Percentiles rank a stretch among this genome's conserved stretches.
Conservation (phyloP, 2,329 filamentous ascomycete species). For the Cladosporium sp. region DNA sequence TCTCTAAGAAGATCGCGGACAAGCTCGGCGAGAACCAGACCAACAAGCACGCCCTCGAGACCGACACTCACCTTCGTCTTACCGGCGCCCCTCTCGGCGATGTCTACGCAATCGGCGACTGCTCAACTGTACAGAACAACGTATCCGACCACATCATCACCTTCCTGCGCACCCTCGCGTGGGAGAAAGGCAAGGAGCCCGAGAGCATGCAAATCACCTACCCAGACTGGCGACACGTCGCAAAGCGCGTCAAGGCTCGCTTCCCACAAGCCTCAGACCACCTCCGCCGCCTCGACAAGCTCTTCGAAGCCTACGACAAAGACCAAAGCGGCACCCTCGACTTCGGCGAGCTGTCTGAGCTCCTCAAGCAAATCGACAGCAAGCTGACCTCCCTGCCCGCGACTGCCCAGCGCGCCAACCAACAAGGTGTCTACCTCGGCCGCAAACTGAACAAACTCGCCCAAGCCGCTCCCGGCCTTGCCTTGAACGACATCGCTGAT, state of each 20-base stretch:
- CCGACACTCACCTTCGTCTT: slow-evolving; percentile 85
- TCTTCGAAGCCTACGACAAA: slow-evolving; percentile 89
- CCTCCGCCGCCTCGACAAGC: slow-evolving; percentile 80
- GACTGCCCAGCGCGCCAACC: slow-evolving; percentile 92
- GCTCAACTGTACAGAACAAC: slow-evolving; percentile 95
- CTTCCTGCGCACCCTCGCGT: slow-evolving; percentile 84
- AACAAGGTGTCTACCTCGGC: slow-evolving; percentile 89
- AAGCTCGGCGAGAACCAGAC: slow-evolving; percentile 70
- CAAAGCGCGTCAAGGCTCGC: slow-evolving; percentile 74
- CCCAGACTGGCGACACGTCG: slow-evolving; percentile 80
- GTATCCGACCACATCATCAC: slow-evolving; percentile 84
- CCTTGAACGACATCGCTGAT: slow-evolving; percentile 75
- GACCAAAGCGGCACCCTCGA: slow-evolving; percentile 91
- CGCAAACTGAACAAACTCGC: slow-evolving; percentile 92
- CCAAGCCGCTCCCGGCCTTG: slow-evolving; percentile 68
- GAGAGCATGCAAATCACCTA: slow-evolving; percentile 84
- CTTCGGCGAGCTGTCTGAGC: slow-evolving; percentile 83
- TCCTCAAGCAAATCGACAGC: slow-evolving; percentile 86
- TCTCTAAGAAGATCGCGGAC: slow-evolving; percentile 71
- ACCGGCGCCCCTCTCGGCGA: slow-evolving; percentile 87
- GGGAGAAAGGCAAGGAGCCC: slow-evolving; percentile 86
- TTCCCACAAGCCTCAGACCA: slow-evolving; percentile 90
- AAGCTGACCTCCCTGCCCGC: slow-evolving; percentile 93
- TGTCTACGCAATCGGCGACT: slow-evolving; percentile 95
- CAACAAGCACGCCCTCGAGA: slow-evolving; percentile 89